Evolutionary conservation across 139 green algal species (phyloP), one percentile per base, ranked within the genome.

Genomic region (Chlamydomonas sp.): DNA sequence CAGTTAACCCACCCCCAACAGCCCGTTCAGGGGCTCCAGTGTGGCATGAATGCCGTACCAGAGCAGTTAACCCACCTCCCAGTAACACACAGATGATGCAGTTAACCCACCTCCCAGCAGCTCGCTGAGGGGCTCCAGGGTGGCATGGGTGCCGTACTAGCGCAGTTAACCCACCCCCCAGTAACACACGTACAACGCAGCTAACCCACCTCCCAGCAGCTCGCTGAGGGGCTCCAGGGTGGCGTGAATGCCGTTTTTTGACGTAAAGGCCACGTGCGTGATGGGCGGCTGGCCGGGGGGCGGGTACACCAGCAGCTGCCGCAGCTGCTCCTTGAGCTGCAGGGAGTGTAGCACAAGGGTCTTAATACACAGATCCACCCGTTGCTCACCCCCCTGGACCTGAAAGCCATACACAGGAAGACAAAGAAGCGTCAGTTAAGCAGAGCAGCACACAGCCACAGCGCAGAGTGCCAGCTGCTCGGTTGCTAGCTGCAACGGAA

Each of bases 201-300:
- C 31, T 49, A 72, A 63, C 80, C 82, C 78, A 92, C 90, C 85
- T 78, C 91, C 87, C 16, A 89, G 49, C 57, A 90, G 5, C 14
- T 15, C 63, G 9, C 71, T 71, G 16, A 97, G 84, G 2, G 85
- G 79, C 59, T 95, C 64, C 83, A 97, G 64, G 17, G 96, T 88
- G 2, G 93, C 92, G 67, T 90, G 64, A 66, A 96, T 95, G 84
- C 92, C 93, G 66, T 96, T 97, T 49, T 89, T 92, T 9, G 92
- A 96, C 1, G 93, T 95, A 91, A 97, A 96, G 10, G 91, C 92
- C 57, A 97, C 83, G 84, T 96, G 90, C 2, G 77, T 92, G 77
- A 85, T 4, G 4, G 76, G 64, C 61, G 31, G 31, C 31, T 91
- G 78, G 59, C 82, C 20, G 4, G 59, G 5, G 59, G 90, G 68